Percentiles rank a stretch among this genome's conserved stretches.
These are phyloP conservation scores for Vigna angularis DNA, from an alignment of 306 rosid genomes.

Conservation along the genomic window DNA sequence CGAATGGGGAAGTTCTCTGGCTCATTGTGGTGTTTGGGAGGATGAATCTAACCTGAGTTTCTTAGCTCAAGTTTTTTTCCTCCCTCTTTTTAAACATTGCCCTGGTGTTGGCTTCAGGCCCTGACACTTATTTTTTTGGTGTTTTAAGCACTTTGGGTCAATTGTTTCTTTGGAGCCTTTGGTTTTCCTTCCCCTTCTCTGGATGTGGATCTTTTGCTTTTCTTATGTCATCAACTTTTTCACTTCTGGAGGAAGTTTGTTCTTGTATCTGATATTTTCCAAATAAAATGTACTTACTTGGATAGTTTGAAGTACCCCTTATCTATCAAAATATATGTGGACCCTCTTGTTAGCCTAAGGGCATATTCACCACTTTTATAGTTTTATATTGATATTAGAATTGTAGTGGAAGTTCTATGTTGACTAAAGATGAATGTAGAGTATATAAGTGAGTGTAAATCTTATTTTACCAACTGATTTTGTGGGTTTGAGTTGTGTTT, in stretches of 20 bases:
- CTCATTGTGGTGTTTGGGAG: slow-evolving; percentile 50
- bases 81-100: slow-evolving; percentile 51
- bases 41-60: slow-evolving; percentile 60
- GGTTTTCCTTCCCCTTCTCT: slow-evolving; percentile 51
- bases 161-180: slow-evolving; percentile 50
- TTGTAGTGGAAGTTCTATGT: too few relatives aligned
- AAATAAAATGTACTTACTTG: slow-evolving; percentile 25
- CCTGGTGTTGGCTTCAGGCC: slow-evolving; percentile 51
- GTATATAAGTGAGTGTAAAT: too few relatives aligned
- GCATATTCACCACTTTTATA: neutral
- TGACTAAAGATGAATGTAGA: too few relatives aligned
- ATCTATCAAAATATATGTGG: neutral
- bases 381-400: neutral
- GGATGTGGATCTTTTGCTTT: slow-evolving; percentile 35
- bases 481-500: too few relatives aligned
- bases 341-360: neutral
- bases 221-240: slow-evolving; percentile 39
- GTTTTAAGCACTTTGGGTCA: slow-evolving; percentile 63
- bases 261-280: slow-evolving; percentile 38
- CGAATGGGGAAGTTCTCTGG: slow-evolving; percentile 56
- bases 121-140: slow-evolving; percentile 46
- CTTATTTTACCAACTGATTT: too few relatives aligned
- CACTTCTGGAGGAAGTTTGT: slow-evolving; percentile 53
- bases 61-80: slow-evolving; percentile 61
- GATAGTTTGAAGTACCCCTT: neutral